These are phyloP conservation scores for Suhomyces sp. DNA, from an alignment of 805 yeast genomes.

Conservation along the genomic window DNA sequence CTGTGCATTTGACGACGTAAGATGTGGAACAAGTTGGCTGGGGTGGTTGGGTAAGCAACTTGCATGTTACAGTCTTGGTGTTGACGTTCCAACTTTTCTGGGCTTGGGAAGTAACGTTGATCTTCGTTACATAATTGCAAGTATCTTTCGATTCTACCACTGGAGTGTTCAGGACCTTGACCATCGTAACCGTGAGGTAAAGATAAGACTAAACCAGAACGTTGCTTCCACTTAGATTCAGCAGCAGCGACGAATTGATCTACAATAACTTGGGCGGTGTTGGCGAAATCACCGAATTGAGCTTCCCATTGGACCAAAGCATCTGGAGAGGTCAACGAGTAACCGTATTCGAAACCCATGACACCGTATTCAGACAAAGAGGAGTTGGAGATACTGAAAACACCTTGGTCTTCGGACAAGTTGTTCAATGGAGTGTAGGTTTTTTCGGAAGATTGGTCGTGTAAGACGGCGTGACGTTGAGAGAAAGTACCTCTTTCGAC, in stretches of 20 bases:
- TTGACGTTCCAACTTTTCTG: conserved; percentile 87
- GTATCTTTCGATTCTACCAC: conserved; percentile 96
- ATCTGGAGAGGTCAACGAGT: conserved; percentile 95
- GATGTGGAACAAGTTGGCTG: conserved; percentile 93
- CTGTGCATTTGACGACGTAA: conserved; percentile 99
- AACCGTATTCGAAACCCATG: conserved; percentile 98
- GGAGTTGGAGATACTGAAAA: conserved; percentile 86
- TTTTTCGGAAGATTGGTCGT: conserved; percentile 85
- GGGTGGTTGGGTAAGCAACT: conserved; percentile 96
- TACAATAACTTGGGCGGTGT: conserved; percentile 96
- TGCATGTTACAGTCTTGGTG: conserved; percentile 99
- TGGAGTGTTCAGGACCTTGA: conserved; percentile 99
- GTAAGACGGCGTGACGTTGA: conserved; percentile 97
- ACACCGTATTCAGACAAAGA: conserved; percentile 98
- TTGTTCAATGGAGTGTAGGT: conserved; percentile 84
- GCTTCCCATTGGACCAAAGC: conserved; percentile 99
- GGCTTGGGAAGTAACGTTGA: conserved; percentile 88
- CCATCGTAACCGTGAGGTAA: conserved; percentile 99
- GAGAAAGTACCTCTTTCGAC: conserved; percentile 99
- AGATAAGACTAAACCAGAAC: conserved; percentile 92
- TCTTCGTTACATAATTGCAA: conserved; percentile 95
- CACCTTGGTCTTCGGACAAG: conserved; percentile 77
- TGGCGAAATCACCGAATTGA: conserved; percentile 99
- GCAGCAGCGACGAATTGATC: conserved; percentile 97
- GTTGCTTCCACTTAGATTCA: conserved; percentile 98